phyloP scores from a whole-genome alignment of 768 basidiomycete genomes.

The Suillus variegatus region DNA sequence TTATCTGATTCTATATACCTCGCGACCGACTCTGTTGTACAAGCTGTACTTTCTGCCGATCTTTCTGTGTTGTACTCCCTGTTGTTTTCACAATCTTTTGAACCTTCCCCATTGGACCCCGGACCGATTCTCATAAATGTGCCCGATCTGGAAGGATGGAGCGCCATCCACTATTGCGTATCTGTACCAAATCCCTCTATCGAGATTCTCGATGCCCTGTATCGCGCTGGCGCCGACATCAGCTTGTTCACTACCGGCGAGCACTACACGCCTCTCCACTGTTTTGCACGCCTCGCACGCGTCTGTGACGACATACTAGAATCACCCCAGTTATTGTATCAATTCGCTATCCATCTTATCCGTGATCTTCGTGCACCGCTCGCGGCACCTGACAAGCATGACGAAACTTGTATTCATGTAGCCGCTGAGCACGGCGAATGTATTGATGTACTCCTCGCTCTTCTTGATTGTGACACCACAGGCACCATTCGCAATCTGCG shows the following conservation, averaged over 20 bases:
- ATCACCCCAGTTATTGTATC: constrained; percentile 44
- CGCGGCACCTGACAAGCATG: constrained; percentile 61
- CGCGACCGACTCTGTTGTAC: constrained; percentile 54
- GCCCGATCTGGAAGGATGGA: constrained; percentile 70
- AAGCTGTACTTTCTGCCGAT: constrained; percentile 52
- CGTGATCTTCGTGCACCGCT: constrained; percentile 70
- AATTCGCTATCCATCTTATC: constrained; percentile 68
- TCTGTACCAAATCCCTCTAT: constrained; percentile 55
- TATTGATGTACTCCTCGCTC: constrained; percentile 58
- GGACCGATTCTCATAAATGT: constrained; percentile 63
- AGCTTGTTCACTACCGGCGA: constrained; percentile 66
- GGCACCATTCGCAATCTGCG: constrained; percentile 58
- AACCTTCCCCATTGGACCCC: constrained; percentile 40
- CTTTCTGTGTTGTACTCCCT: constrained; percentile 52
- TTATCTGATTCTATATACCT: constrained; percentile 41
- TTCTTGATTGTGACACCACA: constrained; percentile 65
- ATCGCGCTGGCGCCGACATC: constrained; percentile 75
- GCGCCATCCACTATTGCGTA: constrained; percentile 70
- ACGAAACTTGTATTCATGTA: constrained; percentile 79
- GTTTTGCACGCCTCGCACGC: constrained; percentile 49
- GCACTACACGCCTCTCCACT: constrained; percentile 69
- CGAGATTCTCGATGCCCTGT: constrained; percentile 67
- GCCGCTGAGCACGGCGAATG: constrained; percentile 75
- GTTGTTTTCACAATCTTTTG: constrained; percentile 50
- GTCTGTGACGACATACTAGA: constrained; percentile 35